A percentile compares a stretch with the other conserved stretches of the same genome.
phyloP scores from a whole-genome alignment of 2,329 filamentous ascomycete genomes.

The Ophiocordyceps sinensis region DNA sequence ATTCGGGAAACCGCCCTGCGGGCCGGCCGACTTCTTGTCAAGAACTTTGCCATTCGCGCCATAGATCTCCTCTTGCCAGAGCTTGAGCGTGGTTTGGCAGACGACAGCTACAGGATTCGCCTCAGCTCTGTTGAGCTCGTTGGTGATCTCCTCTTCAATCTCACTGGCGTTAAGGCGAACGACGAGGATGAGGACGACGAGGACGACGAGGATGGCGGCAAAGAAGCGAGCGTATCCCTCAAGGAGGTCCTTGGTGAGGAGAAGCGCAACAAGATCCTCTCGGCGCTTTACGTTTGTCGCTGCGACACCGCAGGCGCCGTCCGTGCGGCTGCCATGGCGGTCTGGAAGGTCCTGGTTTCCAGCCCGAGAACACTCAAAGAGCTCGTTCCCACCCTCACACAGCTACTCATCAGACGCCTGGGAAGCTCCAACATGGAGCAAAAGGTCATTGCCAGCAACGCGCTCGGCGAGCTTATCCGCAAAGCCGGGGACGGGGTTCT shows the following conservation, averaged over 20 bases:
- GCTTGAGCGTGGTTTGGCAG: conserved; percentile 88
- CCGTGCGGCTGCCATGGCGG: conserved; percentile 73
- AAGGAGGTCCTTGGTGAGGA: conserved; percentile 90
- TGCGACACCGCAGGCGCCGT: conserved; percentile 92
- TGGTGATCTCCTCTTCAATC: conserved; percentile 91
- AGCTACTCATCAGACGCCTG: conserved; percentile 84
- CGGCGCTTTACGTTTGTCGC: conserved; percentile 93
- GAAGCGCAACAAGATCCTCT: conserved; percentile 91
- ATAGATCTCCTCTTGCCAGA: conserved; percentile 91
- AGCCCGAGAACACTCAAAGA: conserved; percentile 89
- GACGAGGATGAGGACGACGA: conserved; percentile 66
- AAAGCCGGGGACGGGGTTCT: conserved; percentile 93
- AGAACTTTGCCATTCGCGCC: conserved; percentile 92
- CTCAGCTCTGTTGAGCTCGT: conserved; percentile 97
- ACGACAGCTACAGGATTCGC: conserved; percentile 94
- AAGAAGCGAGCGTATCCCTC: conserved; percentile 83
- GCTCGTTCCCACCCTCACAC: conserved; percentile 83
- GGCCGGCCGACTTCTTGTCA: conserved; percentile 85
- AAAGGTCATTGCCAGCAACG: conserved; percentile 96
- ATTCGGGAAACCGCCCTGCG: conserved; percentile 94
- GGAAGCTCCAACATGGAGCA: conserved; percentile 97
- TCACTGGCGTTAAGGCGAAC: conserved; percentile 81
- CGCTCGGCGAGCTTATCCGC: conserved; percentile 88
- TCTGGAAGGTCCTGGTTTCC: conserved; percentile 95
- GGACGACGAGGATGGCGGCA: conserved; percentile 59